Conservation (phyloP, 78 protist species). For the Dictyostelium firmibasis region DNA sequence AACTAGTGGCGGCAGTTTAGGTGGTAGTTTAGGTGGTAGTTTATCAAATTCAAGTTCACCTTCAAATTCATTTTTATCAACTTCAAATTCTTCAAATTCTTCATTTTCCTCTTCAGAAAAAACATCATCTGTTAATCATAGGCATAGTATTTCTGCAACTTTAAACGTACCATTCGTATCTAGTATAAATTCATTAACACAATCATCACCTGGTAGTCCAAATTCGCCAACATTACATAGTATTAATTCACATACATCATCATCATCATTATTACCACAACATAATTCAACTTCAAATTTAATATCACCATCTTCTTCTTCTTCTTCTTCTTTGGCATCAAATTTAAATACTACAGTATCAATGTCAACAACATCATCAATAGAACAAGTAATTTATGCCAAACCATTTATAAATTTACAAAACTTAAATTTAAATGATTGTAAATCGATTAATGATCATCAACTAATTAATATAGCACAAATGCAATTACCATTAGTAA, state of each 20-base stretch:
- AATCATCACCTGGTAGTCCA: neutral
- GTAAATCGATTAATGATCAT: slow-evolving; percentile 45
- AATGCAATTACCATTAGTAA: slow-evolving; percentile 70
- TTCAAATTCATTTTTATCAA: neutral
- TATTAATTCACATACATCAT: neutral
- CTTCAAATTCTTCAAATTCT: neutral
- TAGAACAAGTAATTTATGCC: neutral
- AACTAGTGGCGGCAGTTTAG: neutral
- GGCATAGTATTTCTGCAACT: slow-evolving; percentile 4
- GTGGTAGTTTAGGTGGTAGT: neutral
- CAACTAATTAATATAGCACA: slow-evolving; percentile 24
- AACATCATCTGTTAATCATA: neutral
- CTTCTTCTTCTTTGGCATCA: neutral
- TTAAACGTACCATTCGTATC: neutral
- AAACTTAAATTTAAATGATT: slow-evolving; percentile 49
- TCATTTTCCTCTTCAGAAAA: neutral
- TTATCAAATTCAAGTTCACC: neutral
- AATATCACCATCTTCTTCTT: neutral
- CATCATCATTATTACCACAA: neutral
- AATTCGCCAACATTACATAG: neutral
- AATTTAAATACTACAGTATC: neutral
- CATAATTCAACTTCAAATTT: neutral
- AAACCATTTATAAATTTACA: slow-evolving; percentile 45
- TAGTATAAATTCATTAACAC: neutral
- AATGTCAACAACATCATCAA: slow-evolving; percentile 2